These are phyloP conservation scores for Solanum neorickii DNA, from an alignment of 257 asterid genomes.

Conservation along the genomic window DNA sequence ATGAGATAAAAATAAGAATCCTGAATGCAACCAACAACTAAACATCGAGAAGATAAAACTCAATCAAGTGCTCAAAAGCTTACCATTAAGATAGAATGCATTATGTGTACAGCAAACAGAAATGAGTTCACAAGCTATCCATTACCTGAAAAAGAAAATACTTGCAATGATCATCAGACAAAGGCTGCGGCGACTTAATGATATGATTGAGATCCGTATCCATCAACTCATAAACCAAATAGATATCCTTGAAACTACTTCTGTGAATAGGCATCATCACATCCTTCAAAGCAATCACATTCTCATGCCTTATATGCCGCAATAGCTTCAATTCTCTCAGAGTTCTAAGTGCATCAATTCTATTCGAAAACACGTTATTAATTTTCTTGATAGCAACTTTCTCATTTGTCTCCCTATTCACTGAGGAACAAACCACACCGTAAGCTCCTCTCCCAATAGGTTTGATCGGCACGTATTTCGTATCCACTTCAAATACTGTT, in stretches of 20 bases:
- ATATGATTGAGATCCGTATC: constrained; percentile 41
- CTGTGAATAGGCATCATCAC: constrained; percentile 30
- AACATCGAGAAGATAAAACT: neutral
- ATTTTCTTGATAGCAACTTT: constrained; percentile 39
- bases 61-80: neutral
- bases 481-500: constrained; percentile 30
- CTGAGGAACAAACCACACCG: constrained; percentile 37
- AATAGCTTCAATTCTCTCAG: constrained; percentile 34
- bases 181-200: constrained; percentile 30
- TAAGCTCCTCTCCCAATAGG: constrained; percentile 37
- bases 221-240: constrained; percentile 39
- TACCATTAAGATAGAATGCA: neutral
- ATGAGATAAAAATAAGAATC: neutral
- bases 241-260: constrained; percentile 27
- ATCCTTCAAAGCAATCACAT: constrained; percentile 35
- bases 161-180: constrained; percentile 34
- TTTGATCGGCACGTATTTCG: constrained; percentile 30
- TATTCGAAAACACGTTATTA: constrained; percentile 24
- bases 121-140: neutral
- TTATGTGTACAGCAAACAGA: neutral
- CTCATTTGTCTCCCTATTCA: constrained; percentile 27
- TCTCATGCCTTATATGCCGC: constrained; percentile 24
- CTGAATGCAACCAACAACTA: neutral
- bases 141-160: constrained; percentile 32
- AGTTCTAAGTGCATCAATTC: constrained; percentile 32